A percentile compares a stretch with the other conserved stretches of the same genome.
phyloP scores from a whole-genome alignment of 2,329 filamentous ascomycete species.

The Pseudopyrenochaeta lycopersici region DNA sequence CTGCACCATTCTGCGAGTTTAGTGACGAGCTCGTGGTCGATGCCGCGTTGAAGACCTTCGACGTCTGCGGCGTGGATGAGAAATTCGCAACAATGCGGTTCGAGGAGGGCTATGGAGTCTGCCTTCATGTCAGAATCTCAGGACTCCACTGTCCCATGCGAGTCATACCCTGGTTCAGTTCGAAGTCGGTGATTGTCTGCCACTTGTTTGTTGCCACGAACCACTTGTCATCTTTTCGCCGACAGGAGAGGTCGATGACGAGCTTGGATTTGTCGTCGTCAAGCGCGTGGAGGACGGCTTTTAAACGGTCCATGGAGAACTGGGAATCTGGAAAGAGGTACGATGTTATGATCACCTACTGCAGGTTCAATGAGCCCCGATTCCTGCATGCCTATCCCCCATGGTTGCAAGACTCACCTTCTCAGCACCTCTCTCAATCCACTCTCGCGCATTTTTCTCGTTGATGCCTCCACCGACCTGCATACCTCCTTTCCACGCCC shows the following conservation, averaged over 20 bases:
- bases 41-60: slow-evolving; percentile 89
- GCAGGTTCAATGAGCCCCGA: slow-evolving; percentile 20
- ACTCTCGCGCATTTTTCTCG: slow-evolving; percentile 81
- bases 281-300: slow-evolving; percentile 76
- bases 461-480: slow-evolving; percentile 96
- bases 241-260: slow-evolving; percentile 94
- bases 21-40: slow-evolving; percentile 84
- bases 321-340: slow-evolving; percentile 86
- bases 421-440: slow-evolving; percentile 88
- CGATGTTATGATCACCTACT: slow-evolving; percentile 95
- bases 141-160: too few species aligned
- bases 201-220: slow-evolving; percentile 99
- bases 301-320: slow-evolving; percentile 80
- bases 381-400: too few species aligned
- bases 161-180: slow-evolving; percentile 79
- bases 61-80: slow-evolving; percentile 97
- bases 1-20: slow-evolving; percentile 84
- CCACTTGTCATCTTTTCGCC: slow-evolving; percentile 79
- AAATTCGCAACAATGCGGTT: slow-evolving; percentile 95
- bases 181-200: slow-evolving; percentile 97
- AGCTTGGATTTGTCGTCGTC: slow-evolving; percentile 80
- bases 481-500: slow-evolving; percentile 79
- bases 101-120: slow-evolving; percentile 83
- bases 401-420: slow-evolving; percentile 69
- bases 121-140: too few species aligned